Evolutionary conservation across 1,284 basidiomycete species (phyloP), one percentile per base, ranked within the genome.

Genomic region (Hymenochaete sp.): DNA sequence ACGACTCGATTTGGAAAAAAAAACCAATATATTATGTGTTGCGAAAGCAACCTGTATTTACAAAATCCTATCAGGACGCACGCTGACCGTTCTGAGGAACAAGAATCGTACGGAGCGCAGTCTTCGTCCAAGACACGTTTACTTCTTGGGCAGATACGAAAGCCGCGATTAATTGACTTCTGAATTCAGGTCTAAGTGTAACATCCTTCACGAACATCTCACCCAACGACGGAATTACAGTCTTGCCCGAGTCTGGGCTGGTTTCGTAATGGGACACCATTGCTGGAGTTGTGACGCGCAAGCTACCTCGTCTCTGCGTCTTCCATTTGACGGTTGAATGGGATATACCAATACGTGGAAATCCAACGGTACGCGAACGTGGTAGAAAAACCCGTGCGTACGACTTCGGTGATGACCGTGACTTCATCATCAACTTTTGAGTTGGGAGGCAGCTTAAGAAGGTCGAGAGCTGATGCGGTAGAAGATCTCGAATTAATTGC

Each of bases 231-330:
- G 76, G 68, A 7, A 86, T 92, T 64, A 98, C 77, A 25, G 74
- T 68, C 59, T 82, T 77, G 47, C 93, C 92, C 3, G 78, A 74
- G 56, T 91, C 85, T 55, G 90, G 75, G 49, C 82, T 82, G 45
- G 78, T 67, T 38, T 72, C 72, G 62, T 93, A 85, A 62, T 88
- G 84, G n/a, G n/a, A 54, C 82, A 83, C 93, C 95, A 98, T 65
- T 96, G 92, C 96, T 96, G 98, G 42, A 99, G 79, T 67, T 97
- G 93, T 44, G 93, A 48, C 95, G 89, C 37, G 95, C 90, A 54
- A 95, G 96, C 66, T 98, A 93, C 3, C 93, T 95, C 1, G 95
- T 98, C 14, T 95, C 95, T 2, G 93, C 93, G 62, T 98, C 95
- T 70, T 98, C 95, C 91, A 93, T 93, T 59, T 96, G 76, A 63